phyloP scores from a whole-genome alignment of 805 yeast genomes.

The Candida tallmaniae region DNA sequence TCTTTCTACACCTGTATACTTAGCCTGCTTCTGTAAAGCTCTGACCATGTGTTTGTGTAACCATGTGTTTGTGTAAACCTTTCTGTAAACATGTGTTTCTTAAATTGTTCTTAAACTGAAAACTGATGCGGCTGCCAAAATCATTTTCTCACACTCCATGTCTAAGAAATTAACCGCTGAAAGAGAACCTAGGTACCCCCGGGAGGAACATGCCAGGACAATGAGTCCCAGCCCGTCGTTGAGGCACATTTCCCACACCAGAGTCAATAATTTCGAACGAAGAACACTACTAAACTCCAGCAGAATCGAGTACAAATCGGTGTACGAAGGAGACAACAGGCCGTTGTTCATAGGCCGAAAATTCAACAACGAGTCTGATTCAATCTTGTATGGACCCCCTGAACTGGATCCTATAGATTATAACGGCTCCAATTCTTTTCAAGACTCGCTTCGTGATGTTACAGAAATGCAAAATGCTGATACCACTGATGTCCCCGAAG shows the following conservation, averaged over 20 bases:
- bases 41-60: too few relatives aligned
- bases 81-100: too few relatives aligned
- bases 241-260: slow-evolving; percentile 19
- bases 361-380: slow-evolving; percentile 1
- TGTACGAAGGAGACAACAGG: slow-evolving; percentile 12
- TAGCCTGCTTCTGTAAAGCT: too few relatives aligned
- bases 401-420: background rate
- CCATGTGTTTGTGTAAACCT: too few relatives aligned
- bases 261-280: slow-evolving; percentile 17
- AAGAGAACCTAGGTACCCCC: too few relatives aligned
- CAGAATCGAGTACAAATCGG: slow-evolving; percentile 11
- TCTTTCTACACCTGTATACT: too few relatives aligned
- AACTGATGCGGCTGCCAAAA: too few relatives aligned
- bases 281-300: slow-evolving; percentile 4
- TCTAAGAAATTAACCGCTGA: too few relatives aligned
- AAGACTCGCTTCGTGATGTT: background rate
- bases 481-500: background rate
- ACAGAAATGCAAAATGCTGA: background rate
- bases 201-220: too few relatives aligned
- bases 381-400: slow-evolving; percentile 4
- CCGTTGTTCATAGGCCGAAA: slow-evolving; percentile 9
- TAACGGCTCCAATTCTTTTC: background rate
- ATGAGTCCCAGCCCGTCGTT: slow-evolving; percentile 25
- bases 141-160: too few relatives aligned
- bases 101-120: too few relatives aligned